Base-by-base conservation (phyloP, 116 monocot genomes). In the Posidonia oceanica region DNA sequence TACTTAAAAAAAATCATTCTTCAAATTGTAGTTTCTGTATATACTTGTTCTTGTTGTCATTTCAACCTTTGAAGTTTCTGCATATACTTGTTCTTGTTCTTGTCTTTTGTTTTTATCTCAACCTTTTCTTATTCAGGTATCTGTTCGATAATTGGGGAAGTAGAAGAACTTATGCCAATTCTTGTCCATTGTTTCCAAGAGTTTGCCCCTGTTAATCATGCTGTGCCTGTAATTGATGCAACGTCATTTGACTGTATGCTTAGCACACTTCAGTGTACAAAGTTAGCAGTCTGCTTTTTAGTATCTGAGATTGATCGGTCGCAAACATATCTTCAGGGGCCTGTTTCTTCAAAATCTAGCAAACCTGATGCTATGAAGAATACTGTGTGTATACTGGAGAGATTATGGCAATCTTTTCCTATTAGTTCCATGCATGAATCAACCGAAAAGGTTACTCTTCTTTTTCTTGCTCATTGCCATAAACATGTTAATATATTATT, bases 151-250 rank as follows among this genome's bases (percentile, higher is more conserved):
- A 14, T 57, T 18, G 51, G 75, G 21, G 91, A 88, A 75, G 64
- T 95, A 42, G 81, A 86, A 68, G 80, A 83, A 54, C 86, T 95
- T 64, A 18, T 95, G 39, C 84, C 84, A 63, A 61, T 83, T 80
- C 75, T 95, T 16, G 61, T 86, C 52, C 81, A 78, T 60, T 95
- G 82, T 80, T 86, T 91, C 69, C 65, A 82, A 72, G 91, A 88
- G 67, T 85, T 91, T 64, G 64, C 67, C 64, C 73, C 78, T 20
- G 15, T 69, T 16, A 69, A 81, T 60, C 76, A 61, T 78, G 58
- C 68, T 75, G 38, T 59, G 18, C 59, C 80, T 63, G 59, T 37
- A 48, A 67, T 73, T 61, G 84, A 84, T 79, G 70, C 72, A 52
- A 59, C 68, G 38, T 86, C 84, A 63, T 91, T 82, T 78, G 81